phyloP scores from a whole-genome alignment of 768 basidiomycete genomes.

The Auriculariales sp. region DNA sequence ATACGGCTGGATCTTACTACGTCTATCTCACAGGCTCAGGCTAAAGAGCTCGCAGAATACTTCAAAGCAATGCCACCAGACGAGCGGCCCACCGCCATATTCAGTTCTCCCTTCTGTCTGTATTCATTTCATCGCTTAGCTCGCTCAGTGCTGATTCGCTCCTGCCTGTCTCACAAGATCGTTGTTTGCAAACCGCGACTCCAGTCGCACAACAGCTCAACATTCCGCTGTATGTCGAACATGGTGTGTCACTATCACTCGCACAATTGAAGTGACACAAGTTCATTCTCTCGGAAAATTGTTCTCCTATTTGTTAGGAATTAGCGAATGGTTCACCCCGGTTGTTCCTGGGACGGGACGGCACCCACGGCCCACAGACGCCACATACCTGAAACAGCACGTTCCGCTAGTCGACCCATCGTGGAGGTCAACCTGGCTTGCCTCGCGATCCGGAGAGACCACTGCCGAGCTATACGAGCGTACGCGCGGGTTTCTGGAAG shows the following conservation, averaged over 20 bases:
- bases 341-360: slow-evolving; percentile 51
- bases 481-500: slow-evolving; percentile 31
- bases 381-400: slow-evolving; percentile 34
- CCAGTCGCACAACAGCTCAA: slow-evolving; percentile 46
- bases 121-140: slow-evolving; percentile 8
- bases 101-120: slow-evolving; percentile 75
- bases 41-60: slow-evolving; percentile 52
- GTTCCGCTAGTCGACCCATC: slow-evolving; percentile 42
- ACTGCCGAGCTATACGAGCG: slow-evolving; percentile 49
- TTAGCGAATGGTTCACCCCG: slow-evolving; percentile 72
- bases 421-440: slow-evolving; percentile 47
- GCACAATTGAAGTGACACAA: neutral
- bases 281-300: neutral
- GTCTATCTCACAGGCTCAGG: slow-evolving; percentile 67
- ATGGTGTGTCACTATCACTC: slow-evolving; percentile 52
- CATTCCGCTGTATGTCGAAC: slow-evolving; percentile 65
- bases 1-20: no score
- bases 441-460: slow-evolving; percentile 60
- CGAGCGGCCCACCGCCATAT: slow-evolving; percentile 60
- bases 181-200: slow-evolving; percentile 67
- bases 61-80: slow-evolving; percentile 49
- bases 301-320: slow-evolving; percentile 22
- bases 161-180: slow-evolving; percentile 32
- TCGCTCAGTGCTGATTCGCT: neutral
- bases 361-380: slow-evolving; percentile 56